Evolutionary conservation across 768 basidiomycete genomes (phyloP).

Genomic region (Arthromyces matolae): DNA sequence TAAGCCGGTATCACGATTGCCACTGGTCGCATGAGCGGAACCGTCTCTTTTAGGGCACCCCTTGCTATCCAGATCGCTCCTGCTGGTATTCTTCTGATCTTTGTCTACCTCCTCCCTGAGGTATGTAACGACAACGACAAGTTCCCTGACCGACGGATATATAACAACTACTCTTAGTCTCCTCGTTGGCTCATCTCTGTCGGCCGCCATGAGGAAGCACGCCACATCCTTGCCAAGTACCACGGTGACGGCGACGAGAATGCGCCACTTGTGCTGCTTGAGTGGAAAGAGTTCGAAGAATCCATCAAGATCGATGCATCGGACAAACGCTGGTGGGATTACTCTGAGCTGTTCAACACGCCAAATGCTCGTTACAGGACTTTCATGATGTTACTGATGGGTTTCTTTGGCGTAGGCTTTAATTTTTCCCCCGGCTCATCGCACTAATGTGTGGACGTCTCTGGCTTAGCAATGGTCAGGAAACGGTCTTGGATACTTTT

Average conservation of each 20-base stretch:
- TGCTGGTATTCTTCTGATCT: slow-evolving; percentile 34
- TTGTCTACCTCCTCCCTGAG: slow-evolving; percentile 35
- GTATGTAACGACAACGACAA: slow-evolving; percentile 22
- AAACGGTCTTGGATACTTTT: slow-evolving; percentile 49
- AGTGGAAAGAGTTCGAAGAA: slow-evolving; percentile 52
- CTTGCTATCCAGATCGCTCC: slow-evolving; percentile 51
- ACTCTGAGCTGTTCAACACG: slow-evolving; percentile 46
- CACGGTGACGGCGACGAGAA: slow-evolving; percentile 50
- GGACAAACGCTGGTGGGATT: slow-evolving; percentile 59
- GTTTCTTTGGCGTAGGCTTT: slow-evolving; percentile 43
- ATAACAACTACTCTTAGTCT: slow-evolving; percentile 27
- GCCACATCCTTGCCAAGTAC: slow-evolving; percentile 44
- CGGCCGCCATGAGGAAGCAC: slow-evolving; percentile 46
- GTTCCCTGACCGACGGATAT: not conserved
- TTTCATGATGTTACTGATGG: slow-evolving; percentile 49
- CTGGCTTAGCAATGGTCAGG: slow-evolving; percentile 48
- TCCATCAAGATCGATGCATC: slow-evolving; percentile 46
- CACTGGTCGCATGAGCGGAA: slow-evolving; percentile 31
- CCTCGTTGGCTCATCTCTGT: slow-evolving; percentile 54
- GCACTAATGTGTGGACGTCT: not conserved
- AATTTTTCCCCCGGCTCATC: not conserved
- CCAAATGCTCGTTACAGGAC: slow-evolving; percentile 43
- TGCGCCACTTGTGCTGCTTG: slow-evolving; percentile 47
- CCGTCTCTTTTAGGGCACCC: slow-evolving; percentile 46
- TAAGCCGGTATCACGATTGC: slow-evolving; percentile 43